These are phyloP conservation scores for Leccinellum luteum DNA, from an alignment of 768 basidiomycete genomes.

Conservation along the genomic window DNA sequence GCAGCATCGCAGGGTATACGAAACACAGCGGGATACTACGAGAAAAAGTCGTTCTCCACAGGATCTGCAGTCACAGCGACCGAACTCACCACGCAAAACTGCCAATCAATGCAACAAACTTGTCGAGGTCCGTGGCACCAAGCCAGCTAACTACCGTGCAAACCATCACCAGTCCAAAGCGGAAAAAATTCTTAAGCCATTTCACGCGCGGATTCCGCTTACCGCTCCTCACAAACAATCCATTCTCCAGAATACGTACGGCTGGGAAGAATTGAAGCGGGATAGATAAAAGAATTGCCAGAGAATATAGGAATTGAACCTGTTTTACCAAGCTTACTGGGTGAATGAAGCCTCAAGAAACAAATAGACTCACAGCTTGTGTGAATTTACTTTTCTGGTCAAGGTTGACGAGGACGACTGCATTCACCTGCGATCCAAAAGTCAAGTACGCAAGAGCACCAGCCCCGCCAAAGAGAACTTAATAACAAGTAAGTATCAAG, in stretches of 20 bases:
- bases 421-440: conserved; percentile 84
- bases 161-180: conserved; percentile 69
- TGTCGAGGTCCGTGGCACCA: conserved; percentile 89
- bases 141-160: conserved; percentile 81
- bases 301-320: conserved; percentile 86
- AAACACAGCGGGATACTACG: conserved; percentile 88
- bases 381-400: conserved; percentile 81
- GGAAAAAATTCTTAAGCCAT: conserved; percentile 94
- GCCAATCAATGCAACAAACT: conserved; percentile 92
- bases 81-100: conserved; percentile 84
- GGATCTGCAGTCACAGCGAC: not conserved
- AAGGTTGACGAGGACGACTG: conserved; percentile 94
- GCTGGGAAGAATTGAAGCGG: conserved; percentile 98
- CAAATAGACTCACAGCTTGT: conserved; percentile 62
- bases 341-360: conserved; percentile 5
- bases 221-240: conserved; percentile 83
- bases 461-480: conserved; percentile 84
- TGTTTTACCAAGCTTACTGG: conserved; percentile 22
- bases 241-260: conserved; percentile 95
- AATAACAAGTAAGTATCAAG: conserved; percentile 6
- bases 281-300: conserved; percentile 88
- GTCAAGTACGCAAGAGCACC: conserved; percentile 85
- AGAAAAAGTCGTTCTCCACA: conserved; percentile 11
- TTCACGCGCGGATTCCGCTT: conserved; percentile 81
- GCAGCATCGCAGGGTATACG: conserved; percentile 91